Evolutionary conservation across 2,329 filamentous ascomycete genomes (phyloP).

Genomic region (Hymenoscyphus fraxineus): DNA sequence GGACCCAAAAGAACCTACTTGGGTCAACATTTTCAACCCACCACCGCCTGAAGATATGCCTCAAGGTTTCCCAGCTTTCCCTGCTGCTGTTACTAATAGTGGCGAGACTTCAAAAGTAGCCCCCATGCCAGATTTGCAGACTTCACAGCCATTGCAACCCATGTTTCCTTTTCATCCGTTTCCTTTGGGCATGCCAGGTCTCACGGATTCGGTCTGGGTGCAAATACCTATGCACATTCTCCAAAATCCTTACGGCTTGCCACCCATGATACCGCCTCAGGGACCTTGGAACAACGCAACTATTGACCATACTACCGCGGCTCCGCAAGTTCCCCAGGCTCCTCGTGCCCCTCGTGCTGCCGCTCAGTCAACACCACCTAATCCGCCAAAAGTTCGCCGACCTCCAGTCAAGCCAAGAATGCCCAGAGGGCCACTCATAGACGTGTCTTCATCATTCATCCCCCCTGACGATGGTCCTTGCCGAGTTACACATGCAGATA

Average conservation of each 20-base stretch:
- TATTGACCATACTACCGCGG: neutral
- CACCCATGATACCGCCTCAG: neutral
- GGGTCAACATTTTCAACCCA: slow-evolving; percentile 17
- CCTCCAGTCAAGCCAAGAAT: slow-evolving; percentile 7
- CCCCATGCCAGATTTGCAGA: neutral
- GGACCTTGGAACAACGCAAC: neutral
- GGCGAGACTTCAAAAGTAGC: neutral
- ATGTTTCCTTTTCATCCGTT: neutral
- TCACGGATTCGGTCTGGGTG: slow-evolving; percentile 6
- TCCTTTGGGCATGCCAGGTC: neutral
- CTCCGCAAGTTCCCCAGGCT: neutral
- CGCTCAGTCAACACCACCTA: neutral
- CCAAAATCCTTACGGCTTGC: slow-evolving; percentile 6
- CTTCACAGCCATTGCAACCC: neutral
- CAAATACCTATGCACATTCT: slow-evolving; percentile 7
- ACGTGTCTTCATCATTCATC: slow-evolving; percentile 6
- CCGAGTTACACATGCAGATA: slow-evolving; percentile 20
- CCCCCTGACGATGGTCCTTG: slow-evolving; percentile 22
- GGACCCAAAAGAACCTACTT: slow-evolving; percentile 13
- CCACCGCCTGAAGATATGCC: slow-evolving; percentile 10
- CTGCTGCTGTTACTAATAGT: neutral
- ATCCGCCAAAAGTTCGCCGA: neutral
- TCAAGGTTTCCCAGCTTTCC: slow-evolving; percentile 1
- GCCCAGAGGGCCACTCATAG: slow-evolving; percentile 9
- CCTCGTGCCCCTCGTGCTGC: neutral